phyloP scores from a whole-genome alignment of 2,329 filamentous ascomycete genomes.

The Aspergillus niger region DNA sequence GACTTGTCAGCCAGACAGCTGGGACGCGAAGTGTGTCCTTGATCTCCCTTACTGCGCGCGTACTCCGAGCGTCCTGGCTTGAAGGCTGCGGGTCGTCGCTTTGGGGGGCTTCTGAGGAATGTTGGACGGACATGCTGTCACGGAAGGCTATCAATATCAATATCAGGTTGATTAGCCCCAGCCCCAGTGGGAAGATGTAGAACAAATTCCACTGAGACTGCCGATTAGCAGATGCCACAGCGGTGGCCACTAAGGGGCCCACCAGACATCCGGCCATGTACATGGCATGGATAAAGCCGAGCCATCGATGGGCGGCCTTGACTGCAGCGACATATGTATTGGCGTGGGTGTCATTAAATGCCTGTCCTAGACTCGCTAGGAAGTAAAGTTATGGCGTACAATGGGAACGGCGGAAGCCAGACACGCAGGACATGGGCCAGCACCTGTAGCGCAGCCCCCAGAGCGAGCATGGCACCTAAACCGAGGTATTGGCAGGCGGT shows the following conservation, averaged over 20 bases:
- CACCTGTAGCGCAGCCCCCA: conserved; percentile 59
- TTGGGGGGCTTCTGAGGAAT: neutral
- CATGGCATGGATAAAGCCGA: conserved; percentile 66
- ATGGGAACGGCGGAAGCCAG: conserved; percentile 59
- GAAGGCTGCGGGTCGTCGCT: neutral
- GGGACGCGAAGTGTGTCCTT: conserved; percentile 25
- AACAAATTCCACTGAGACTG: conserved; percentile 56
- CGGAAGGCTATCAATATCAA: conserved; percentile 54
- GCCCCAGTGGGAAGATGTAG: conserved; percentile 57
- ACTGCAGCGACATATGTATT: conserved; percentile 62
- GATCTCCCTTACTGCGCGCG: conserved; percentile 25
- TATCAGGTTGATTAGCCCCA: conserved; percentile 55
- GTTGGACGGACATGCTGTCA: conserved; percentile 35
- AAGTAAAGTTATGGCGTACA: conserved; percentile 63
- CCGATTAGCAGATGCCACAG: conserved; percentile 47
- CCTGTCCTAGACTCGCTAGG: conserved; percentile 61
- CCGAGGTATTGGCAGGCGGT: conserved; percentile 53
- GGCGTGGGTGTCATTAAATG: conserved; percentile 64
- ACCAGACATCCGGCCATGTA: conserved; percentile 60
- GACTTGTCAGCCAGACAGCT: conserved; percentile 58
- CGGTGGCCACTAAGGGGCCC: conserved; percentile 58
- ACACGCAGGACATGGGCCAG: conserved; percentile 51
- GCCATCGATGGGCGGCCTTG: conserved; percentile 59
- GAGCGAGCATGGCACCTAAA: conserved; percentile 58
- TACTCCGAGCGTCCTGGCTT: neutral